Evolutionary conservation across 371 early-diverging fungal species (phyloP), one percentile per base, ranked within the genome.

Genomic region (Batkoa obscura): DNA sequence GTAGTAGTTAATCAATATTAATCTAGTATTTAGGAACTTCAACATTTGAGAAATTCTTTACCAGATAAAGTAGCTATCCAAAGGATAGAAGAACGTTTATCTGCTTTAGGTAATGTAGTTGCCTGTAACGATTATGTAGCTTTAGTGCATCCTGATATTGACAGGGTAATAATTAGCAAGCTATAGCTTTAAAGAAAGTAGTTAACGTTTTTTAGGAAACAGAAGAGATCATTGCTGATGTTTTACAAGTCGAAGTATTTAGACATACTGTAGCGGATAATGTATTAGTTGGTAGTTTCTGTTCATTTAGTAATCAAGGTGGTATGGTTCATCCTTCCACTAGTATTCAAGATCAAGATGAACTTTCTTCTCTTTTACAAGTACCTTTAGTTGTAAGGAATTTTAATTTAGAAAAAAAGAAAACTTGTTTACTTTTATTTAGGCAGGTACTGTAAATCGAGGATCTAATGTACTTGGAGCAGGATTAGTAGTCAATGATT

Each of bases 81-180:
- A 70, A 81, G 99, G 57, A 86, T 99, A 9, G 97, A 97, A 65
- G 99, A 99, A 73, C 83, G 99, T 52, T 74, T 98, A 23, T 97
- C 98, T 38, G 99, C 99, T 3, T 74, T 99, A 35, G 99, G 99
- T 58, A 99, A 99, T 69, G 95, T 98, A 33, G 91, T 99, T 71
- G 90, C 97, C 9, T 99, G 99, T 78, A 99, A 99, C 68, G 99
- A 99, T 68, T 90, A 98, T 65, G 93, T 94, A 49, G 99, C 98
- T n/a, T 70, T 99, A 12, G 95, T 97, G 17, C 98, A 99, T 66
- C 97, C 98, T 9, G 99, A 99, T 67, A 79, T 99, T 49, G 98
- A 97, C 68, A 73, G 92, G 55, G 56, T 55, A 55, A 47, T 12
- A 70, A 72, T 62, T 59, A 64, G 57, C 5, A 13, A 39, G 15